A percentile compares a stretch with the other conserved stretches of the same genome.
phyloP scores from a whole-genome alignment of 768 basidiomycete species.

The Nidula microcarpa region DNA sequence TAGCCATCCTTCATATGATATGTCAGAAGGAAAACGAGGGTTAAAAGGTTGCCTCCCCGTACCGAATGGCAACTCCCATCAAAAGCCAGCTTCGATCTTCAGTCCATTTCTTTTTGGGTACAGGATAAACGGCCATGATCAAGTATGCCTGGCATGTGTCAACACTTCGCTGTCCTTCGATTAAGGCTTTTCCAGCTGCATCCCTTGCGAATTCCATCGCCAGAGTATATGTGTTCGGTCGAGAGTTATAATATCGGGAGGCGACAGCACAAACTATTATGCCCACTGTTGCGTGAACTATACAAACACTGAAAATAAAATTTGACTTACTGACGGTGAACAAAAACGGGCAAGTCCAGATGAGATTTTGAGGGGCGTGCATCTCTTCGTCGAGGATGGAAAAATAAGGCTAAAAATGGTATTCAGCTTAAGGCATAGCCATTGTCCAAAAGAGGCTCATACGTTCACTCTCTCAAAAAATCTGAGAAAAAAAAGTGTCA shows the following conservation, averaged over 20 bases:
- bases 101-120: conserved; percentile 60
- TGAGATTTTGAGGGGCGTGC: conserved; percentile 49
- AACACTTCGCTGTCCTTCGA: conserved; percentile 62
- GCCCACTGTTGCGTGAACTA: not conserved
- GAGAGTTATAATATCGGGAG: conserved; percentile 56
- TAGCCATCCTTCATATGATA: conserved; percentile 51
- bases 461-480: conserved; percentile 56
- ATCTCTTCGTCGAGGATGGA: conserved; percentile 55
- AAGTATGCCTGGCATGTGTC: conserved; percentile 80
- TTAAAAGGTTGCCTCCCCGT: conserved; percentile 2
- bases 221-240: conserved; percentile 51
- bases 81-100: conserved; percentile 74
- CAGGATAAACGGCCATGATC: conserved; percentile 59
- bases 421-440: too few species aligned
- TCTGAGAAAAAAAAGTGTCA: conserved; percentile 16
- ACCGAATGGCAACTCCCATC: conserved; percentile 70
- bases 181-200: conserved; percentile 54
- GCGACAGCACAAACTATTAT: conserved; percentile 73
- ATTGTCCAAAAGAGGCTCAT: too few species aligned
- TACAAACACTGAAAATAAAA: not conserved
- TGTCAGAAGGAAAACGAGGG: not conserved
- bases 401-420: conserved; percentile 45
- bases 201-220: conserved; percentile 64
- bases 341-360: conserved; percentile 54
- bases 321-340: conserved; percentile 54